phyloP scores from a whole-genome alignment of 2,329 filamentous ascomycete species.

The Aspergillus sclerotialis region DNA sequence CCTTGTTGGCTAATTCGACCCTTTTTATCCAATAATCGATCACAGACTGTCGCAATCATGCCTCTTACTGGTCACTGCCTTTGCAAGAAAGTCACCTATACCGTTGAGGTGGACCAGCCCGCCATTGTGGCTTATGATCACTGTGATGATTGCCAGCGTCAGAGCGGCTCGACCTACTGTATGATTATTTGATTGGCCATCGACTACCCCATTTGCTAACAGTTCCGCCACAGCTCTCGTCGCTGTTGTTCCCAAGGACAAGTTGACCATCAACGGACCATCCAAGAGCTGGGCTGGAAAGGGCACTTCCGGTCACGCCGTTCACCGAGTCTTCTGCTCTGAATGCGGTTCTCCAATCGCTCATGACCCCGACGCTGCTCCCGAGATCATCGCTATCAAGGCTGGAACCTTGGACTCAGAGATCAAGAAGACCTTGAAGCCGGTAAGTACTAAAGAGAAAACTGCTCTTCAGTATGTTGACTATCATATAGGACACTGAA shows the following conservation, averaged over 20 bases:
- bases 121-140: slow-evolving; percentile 56
- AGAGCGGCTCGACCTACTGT: slow-evolving; percentile 62
- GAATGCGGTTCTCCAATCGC: slow-evolving; percentile 65
- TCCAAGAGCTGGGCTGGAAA: slow-evolving; percentile 58
- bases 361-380: slow-evolving; percentile 64
- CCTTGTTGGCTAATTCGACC: slow-evolving; percentile 16
- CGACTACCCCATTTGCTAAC: not conserved
- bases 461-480: slow-evolving; percentile 29
- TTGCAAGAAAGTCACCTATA: slow-evolving; percentile 66
- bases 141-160: slow-evolving; percentile 67
- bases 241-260: slow-evolving; percentile 59
- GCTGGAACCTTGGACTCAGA: slow-evolving; percentile 57
- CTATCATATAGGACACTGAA: slow-evolving; percentile 46
- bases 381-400: slow-evolving; percentile 63
- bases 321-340: slow-evolving; percentile 63
- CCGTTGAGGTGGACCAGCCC: slow-evolving; percentile 41
- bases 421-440: slow-evolving; percentile 62
- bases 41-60: slow-evolving; percentile 41
- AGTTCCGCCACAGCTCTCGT: slow-evolving; percentile 49
- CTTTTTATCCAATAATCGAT: not conserved
- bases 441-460: slow-evolving; percentile 24
- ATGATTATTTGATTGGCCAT: slow-evolving; percentile 4
- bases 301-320: slow-evolving; percentile 55
- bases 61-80: slow-evolving; percentile 63
- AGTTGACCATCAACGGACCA: slow-evolving; percentile 56